Conservation (phyloP, 2,329 filamentous ascomycete species). For the Daldinia sp. region DNA sequence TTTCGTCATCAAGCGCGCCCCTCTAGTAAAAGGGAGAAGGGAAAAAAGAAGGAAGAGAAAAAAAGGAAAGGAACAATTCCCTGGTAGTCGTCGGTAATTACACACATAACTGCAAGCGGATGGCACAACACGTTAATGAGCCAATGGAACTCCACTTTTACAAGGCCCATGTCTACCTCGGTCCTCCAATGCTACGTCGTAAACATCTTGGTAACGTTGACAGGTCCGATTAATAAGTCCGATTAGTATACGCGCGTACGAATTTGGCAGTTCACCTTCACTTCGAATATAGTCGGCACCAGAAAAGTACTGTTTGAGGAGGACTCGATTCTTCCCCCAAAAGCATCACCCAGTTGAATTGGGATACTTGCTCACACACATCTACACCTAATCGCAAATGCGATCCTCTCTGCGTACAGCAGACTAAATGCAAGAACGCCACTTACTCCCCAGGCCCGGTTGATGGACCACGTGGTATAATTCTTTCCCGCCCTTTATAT, state of each 20-base stretch:
- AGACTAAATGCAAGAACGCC: slow-evolving; percentile 53
- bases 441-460: slow-evolving; percentile 51
- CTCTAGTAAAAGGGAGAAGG: neutral
- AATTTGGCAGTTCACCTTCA: neutral
- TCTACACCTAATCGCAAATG: slow-evolving; percentile 46
- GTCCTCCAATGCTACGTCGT: neutral
- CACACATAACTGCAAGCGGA: neutral
- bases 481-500: slow-evolving; percentile 52
- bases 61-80: slow-evolving; percentile 1
- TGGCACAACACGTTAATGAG: slow-evolving; percentile 18
- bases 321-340: slow-evolving; percentile 39
- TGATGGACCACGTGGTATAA: slow-evolving; percentile 54
- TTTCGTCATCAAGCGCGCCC: slow-evolving; percentile 10
- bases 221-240: neutral
- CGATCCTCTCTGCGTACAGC: slow-evolving; percentile 45
- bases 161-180: neutral
- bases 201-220: neutral
- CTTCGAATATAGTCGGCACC: slow-evolving; percentile 11
- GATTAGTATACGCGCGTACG: neutral
- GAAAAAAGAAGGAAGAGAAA: neutral
- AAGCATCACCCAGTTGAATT: slow-evolving; percentile 51
- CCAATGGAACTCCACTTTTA: neutral
- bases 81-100: slow-evolving; percentile 1
- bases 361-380: slow-evolving; percentile 47
- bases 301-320: slow-evolving; percentile 24